Conservation (phyloP, 148 eudicot genomes). For the Camellia lanceoleosa region DNA sequence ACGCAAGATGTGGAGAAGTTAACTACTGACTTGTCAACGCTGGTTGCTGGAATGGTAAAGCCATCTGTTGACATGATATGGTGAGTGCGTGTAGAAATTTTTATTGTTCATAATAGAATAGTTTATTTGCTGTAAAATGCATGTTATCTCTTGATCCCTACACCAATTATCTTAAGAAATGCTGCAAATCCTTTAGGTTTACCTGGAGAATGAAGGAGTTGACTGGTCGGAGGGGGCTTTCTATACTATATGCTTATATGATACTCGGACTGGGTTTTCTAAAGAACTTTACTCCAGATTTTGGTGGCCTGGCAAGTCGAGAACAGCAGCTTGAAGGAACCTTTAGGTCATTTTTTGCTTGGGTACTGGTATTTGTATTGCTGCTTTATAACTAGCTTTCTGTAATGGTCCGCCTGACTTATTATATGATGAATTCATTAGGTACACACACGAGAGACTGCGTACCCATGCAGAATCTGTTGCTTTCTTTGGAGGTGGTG, state of each 20-base stretch:
- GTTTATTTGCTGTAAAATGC: not conserved
- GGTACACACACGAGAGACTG: conserved; percentile 96
- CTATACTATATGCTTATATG: conserved; percentile 90
- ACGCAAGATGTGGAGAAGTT: conserved; percentile 95
- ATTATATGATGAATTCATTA: conserved; percentile 24
- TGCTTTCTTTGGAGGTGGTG: conserved; percentile 98
- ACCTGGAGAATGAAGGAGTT: conserved; percentile 94
- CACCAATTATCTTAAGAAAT: conserved; percentile 14
- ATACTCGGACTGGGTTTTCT: conserved; percentile 89
- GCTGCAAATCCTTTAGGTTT: conserved; percentile 54
- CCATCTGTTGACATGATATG: conserved; percentile 95
- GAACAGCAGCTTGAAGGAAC: conserved; percentile 95
- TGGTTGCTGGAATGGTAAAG: conserved; percentile 97
- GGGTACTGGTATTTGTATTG: not conserved
- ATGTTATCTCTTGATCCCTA: not conserved
- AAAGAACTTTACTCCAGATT: conserved; percentile 89
- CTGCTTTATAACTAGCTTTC: not conserved
- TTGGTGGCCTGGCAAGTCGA: conserved; percentile 82
- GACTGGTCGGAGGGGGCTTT: conserved; percentile 87
- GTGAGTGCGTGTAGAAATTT: conserved; percentile 36
- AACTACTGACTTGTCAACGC: conserved; percentile 79
- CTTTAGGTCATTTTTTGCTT: conserved; percentile 54
- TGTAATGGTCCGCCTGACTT: conserved; percentile 8
- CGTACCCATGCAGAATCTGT: conserved; percentile 98
- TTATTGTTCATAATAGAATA: not conserved